Evolutionary conservation across 345 rosid genomes (phyloP).

Genomic region (Eucalyptus globulus): DNA sequence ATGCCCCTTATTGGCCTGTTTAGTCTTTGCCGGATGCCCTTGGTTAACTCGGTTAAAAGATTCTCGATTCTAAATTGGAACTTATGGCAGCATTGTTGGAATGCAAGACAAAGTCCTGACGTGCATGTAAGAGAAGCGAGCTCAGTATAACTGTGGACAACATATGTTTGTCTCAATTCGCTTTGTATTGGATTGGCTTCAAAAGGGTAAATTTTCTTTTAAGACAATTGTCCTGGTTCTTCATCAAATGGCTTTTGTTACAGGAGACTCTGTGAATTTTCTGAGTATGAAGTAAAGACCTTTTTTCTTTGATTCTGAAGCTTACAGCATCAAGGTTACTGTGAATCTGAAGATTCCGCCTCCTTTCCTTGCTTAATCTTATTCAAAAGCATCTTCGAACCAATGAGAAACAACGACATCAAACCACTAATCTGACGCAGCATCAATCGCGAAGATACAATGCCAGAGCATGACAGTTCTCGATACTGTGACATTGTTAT

Average conservation of each 20-base stretch:
- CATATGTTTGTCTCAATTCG: not conserved
- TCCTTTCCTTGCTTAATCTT: not conserved
- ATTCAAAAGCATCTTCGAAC: not conserved
- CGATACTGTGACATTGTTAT: not conserved
- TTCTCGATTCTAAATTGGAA: not conserved
- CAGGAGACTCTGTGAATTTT: not conserved
- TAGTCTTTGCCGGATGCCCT: not conserved
- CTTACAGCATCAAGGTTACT: not conserved
- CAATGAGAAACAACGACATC: not conserved
- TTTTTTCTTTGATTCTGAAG: not conserved
- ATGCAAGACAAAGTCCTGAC: not conserved
- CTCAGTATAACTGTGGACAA: not conserved
- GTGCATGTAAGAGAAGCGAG: not conserved
- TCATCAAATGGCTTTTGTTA: not conserved
- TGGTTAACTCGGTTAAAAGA: not conserved
- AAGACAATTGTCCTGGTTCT: not conserved
- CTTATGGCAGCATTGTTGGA: not conserved
- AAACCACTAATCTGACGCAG: not conserved
- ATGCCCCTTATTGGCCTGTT: not conserved
- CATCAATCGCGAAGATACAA: not conserved
- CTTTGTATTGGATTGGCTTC: not conserved
- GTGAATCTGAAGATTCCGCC: not conserved
- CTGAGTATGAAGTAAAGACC: not conserved
- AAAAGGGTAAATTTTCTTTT: not conserved
- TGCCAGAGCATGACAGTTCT: not conserved